Conservation (phyloP, 306 rosid genomes). For the Cucurbita argyrosperma region DNA sequence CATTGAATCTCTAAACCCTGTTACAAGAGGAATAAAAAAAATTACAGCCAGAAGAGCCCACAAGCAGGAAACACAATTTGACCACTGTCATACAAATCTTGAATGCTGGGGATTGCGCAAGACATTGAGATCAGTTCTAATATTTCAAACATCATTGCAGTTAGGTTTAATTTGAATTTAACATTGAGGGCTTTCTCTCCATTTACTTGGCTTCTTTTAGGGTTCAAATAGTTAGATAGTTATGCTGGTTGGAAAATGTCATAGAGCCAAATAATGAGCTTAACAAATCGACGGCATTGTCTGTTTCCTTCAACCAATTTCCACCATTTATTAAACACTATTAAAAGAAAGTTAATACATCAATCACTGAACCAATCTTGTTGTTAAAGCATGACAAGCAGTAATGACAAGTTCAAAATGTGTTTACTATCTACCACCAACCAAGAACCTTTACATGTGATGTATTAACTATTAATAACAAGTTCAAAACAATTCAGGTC, state of each 20-base stretch:
- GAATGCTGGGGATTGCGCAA: not conserved
- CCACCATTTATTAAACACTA: not conserved
- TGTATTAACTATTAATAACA: not conserved
- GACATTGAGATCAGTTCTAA: not conserved
- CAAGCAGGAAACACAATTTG: not conserved
- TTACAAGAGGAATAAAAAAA: slow-evolving; percentile 10
- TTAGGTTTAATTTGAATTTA: not conserved
- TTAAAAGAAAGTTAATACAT: too few relatives aligned
- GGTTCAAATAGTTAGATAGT: not conserved
- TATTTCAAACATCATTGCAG: not conserved
- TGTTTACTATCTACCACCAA: not conserved
- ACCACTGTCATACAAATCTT: not conserved
- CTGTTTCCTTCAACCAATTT: not conserved
- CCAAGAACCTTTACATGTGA: not conserved
- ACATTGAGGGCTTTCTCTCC: not conserved
- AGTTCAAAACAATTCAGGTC: not conserved
- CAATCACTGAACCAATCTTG: not conserved
- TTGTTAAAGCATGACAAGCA: not conserved
- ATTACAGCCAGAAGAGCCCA: slow-evolving; percentile 12
- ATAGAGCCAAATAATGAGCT: not conserved
- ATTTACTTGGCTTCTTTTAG: not conserved
- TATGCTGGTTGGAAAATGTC: not conserved
- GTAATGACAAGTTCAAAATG: not conserved
- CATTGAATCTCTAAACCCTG: slow-evolving; percentile 84
- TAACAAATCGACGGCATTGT: not conserved